phyloP scores from a whole-genome alignment of 2,329 filamentous ascomycete genomes.

The Ceratocystis albifundus region DNA sequence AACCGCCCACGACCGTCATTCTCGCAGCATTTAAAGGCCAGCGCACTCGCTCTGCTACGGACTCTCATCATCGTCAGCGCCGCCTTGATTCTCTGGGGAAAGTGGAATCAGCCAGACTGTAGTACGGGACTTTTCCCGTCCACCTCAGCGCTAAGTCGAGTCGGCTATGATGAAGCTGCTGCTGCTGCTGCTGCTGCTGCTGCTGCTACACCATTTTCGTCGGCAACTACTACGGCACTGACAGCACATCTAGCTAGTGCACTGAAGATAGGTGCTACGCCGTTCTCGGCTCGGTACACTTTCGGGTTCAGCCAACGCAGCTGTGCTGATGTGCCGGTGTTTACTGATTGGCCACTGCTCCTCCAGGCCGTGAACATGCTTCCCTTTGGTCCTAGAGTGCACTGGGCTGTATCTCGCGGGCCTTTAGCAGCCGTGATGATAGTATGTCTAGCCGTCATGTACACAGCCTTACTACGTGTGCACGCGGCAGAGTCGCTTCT shows the following conservation, averaged over 20 bases:
- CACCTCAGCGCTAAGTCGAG: not conserved
- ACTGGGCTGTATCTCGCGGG: conserved; percentile 28
- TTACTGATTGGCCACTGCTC: conserved; percentile 28
- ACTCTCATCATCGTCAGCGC: conserved; percentile 35
- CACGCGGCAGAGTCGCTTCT: conserved; percentile 70
- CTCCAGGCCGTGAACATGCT: conserved; percentile 32
- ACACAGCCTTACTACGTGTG: conserved; percentile 36
- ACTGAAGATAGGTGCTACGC: not conserved
- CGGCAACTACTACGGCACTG: not conserved
- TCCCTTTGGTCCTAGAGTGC: conserved; percentile 32
- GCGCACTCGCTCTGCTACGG: conserved; percentile 36
- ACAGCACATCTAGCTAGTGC: not conserved
- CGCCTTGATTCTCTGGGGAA: conserved; percentile 41
- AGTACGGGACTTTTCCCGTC: conserved; percentile 14
- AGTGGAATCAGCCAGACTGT: conserved; percentile 32
- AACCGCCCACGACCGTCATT: conserved; percentile 52
- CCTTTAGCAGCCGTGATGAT: conserved; percentile 36
- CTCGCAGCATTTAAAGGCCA: conserved; percentile 37
- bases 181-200: not conserved
- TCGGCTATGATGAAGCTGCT: not conserved
- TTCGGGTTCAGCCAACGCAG: conserved; percentile 23
- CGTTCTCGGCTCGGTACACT: conserved; percentile 17
- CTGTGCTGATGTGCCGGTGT: conserved; percentile 27
- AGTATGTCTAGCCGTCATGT: conserved; percentile 30
- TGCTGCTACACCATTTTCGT: not conserved